These are phyloP conservation scores for Cercospora sesami DNA, from an alignment of 2,329 filamentous ascomycete genomes.

Conservation along the genomic window DNA sequence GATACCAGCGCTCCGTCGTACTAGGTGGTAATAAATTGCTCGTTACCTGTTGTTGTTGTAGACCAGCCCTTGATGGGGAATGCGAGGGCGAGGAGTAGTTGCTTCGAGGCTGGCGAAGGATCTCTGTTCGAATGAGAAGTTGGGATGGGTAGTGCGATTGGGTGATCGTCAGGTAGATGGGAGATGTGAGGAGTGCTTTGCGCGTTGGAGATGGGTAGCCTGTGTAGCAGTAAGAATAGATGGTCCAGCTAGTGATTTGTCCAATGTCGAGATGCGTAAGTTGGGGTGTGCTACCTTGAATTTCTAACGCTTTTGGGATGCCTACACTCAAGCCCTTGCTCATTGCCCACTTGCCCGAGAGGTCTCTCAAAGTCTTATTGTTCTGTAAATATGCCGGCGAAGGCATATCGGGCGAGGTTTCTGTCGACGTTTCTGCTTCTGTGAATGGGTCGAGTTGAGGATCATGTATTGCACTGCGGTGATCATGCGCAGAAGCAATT, in stretches of 20 bases:
- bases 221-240: not conserved
- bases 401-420: not conserved
- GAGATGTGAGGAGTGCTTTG: conserved; percentile 18
- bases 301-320: not conserved
- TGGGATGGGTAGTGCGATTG: conserved; percentile 25
- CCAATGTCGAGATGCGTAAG: not conserved
- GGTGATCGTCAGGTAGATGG: conserved; percentile 15
- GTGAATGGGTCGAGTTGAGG: not conserved
- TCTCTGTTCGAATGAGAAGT: conserved; percentile 20
- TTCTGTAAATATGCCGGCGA: conserved; percentile 7
- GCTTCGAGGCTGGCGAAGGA: not conserved
- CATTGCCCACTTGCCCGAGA: conserved; percentile 12
- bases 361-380: conserved; percentile 13
- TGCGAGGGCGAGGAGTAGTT: not conserved
- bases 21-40: not conserved
- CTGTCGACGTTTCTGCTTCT: not conserved
- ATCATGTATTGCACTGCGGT: not conserved
- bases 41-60: not conserved
- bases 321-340: not conserved
- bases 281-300: not conserved
- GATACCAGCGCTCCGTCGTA: conserved; percentile 22
- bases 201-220: conserved; percentile 5
- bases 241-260: not conserved
- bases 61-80: not conserved
- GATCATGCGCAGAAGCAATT: not conserved